phyloP scores from a whole-genome alignment of 2,329 filamentous ascomycete genomes.

The Phialocephala sp. region DNA sequence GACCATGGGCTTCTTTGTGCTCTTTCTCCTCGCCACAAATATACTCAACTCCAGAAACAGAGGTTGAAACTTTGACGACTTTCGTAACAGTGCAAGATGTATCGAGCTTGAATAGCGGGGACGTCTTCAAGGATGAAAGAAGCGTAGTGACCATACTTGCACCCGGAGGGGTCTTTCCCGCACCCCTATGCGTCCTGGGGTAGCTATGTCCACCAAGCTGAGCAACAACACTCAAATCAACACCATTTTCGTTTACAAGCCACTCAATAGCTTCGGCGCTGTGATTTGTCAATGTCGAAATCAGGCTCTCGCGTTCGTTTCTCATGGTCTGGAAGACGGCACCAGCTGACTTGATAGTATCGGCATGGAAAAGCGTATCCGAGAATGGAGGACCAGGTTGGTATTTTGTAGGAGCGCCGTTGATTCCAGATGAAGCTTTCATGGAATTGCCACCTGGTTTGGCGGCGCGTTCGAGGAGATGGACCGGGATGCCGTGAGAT shows the following conservation, averaged over 20 bases:
- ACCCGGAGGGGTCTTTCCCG: slow-evolving; percentile 61
- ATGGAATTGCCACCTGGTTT: slow-evolving; percentile 70
- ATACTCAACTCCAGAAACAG: slow-evolving; percentile 60
- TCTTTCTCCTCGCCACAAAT: slow-evolving; percentile 23
- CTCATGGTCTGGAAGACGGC: slow-evolving; percentile 23
- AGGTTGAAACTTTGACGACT: slow-evolving; percentile 47
- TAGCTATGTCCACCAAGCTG: slow-evolving; percentile 64
- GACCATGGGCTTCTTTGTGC: slow-evolving; percentile 48
- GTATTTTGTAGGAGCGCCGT: slow-evolving; percentile 63
- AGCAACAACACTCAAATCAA: slow-evolving; percentile 64
- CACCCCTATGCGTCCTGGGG: slow-evolving; percentile 62
- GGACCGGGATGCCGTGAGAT: slow-evolving; percentile 56
- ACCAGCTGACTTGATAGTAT: slow-evolving; percentile 64
- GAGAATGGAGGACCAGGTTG: slow-evolving; percentile 50
- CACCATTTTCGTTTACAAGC: slow-evolving; percentile 60
- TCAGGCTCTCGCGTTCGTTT: slow-evolving; percentile 49
- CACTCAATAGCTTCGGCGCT: slow-evolving; percentile 60
- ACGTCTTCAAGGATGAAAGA: slow-evolving; percentile 55
- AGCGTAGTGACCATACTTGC: slow-evolving; percentile 62
- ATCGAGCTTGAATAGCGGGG: slow-evolving; percentile 56
- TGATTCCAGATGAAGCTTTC: slow-evolving; percentile 71
- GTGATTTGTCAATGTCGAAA: slow-evolving; percentile 53
- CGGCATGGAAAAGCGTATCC: slow-evolving; percentile 55
- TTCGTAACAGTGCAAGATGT: slow-evolving; percentile 59
- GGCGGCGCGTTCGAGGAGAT: slow-evolving; percentile 62